Conservation (phyloP, 108 stramenopile species). For the Nitzschia inconspicua region DNA sequence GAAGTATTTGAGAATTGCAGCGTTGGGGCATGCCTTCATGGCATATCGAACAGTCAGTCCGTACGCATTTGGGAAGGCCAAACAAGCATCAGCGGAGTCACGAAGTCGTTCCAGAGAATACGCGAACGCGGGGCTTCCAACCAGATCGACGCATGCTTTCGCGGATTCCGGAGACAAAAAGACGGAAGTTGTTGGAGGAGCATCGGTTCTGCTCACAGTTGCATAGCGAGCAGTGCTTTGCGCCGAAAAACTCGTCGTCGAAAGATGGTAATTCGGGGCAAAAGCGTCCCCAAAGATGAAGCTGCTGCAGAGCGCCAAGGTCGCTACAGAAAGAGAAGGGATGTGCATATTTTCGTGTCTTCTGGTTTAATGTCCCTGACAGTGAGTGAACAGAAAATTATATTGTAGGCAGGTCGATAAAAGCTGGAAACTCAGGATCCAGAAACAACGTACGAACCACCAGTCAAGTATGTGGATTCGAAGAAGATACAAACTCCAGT, state of each 20-base stretch:
- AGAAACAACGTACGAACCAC: no score
- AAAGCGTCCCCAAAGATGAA: slow-evolving; percentile 1
- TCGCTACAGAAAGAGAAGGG: no score
- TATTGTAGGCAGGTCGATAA: no score
- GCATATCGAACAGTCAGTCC: slow-evolving; percentile 97
- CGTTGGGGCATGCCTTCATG: slow-evolving; percentile 97
- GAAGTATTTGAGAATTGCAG: slow-evolving; percentile 88
- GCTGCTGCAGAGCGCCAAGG: no score
- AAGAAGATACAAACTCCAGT: no score
- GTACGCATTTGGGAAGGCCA: slow-evolving; percentile 94
- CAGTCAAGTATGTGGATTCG: no score
- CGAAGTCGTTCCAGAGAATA: slow-evolving; percentile 87
- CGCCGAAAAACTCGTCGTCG: neutral
- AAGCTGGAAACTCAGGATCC: no score
- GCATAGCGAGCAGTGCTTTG: slow-evolving; percentile 23
- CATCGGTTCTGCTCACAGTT: neutral
- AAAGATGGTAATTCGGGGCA: neutral
- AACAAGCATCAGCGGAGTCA: slow-evolving; percentile 78
- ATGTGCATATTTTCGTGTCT: no score
- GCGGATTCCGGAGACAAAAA: slow-evolving; percentile 83
- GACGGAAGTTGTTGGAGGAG: slow-evolving; percentile 40
- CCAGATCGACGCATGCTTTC: slow-evolving; percentile 68
- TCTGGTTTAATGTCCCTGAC: no score
- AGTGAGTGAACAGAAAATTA: no score
- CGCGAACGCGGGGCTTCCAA: slow-evolving; percentile 93